Evolutionary conservation across 306 rosid species (phyloP), one percentile per base, ranked within the genome.

Genomic region (Glycine soja): DNA sequence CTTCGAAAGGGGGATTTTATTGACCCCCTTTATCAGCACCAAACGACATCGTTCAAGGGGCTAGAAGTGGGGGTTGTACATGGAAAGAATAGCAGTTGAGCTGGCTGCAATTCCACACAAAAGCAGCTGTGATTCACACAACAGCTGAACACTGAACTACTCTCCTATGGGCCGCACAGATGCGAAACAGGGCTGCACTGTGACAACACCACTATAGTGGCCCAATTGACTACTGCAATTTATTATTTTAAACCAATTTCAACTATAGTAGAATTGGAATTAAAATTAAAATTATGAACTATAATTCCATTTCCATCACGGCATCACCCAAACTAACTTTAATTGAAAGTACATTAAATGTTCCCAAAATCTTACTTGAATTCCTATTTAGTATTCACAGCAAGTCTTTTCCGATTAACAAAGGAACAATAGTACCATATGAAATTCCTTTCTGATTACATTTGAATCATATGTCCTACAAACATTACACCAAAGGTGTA

Each of bases 201-300:
- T 32, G 18, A 12, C 18, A 1, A 2, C 67, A 59, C 3, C 15
- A 24, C 40, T 24, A 61, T 4, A 61, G n/a, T 3, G 1, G 67
- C 67, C 42, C 67, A 32, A 62, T 62, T 8, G 11, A 63, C 15
- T 12, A 34, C 47, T 1, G 19, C 47, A 77, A 45, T 69, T 10
- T 67, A 40, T 45, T 68, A 68, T 67, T 77, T 48, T 38, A 53
- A 38, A 67, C 43, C 15, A 19, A 24, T 45, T 46, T 64, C 46
- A 70, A 15, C 62, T 69, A 48, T 30, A 4, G 19, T 12, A 68
- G 43, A 48, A 48, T n/a, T 16, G 56, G 45, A 70, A 24, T 50
- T 30, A 15, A 53, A 67, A 65, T 52, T 67, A 43, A 53, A 67
- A 65, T 52, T 67, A 43, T 67, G 40, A 57, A 54, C 48, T 79